These are phyloP conservation scores for Naganishia vaughanmartiniae DNA, from an alignment of 768 basidiomycete species.

Conservation along the genomic window DNA sequence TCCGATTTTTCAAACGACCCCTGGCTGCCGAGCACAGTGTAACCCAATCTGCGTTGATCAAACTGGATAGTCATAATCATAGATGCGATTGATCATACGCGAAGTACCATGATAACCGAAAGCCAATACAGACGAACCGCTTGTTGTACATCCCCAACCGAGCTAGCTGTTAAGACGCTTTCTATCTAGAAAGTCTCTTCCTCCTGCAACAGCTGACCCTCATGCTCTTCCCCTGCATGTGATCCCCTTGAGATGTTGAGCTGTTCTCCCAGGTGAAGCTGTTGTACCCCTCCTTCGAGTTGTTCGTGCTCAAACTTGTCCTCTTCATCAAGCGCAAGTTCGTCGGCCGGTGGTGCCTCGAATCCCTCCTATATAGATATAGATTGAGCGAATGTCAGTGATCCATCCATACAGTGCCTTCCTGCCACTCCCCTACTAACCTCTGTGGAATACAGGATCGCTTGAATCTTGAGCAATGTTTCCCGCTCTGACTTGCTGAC, in stretches of 20 bases:
- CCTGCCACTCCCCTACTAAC: slow-evolving; percentile 55
- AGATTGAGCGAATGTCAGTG: background rate
- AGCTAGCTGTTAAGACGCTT: background rate
- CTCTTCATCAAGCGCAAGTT: slow-evolving; percentile 34
- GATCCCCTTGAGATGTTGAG: slow-evolving; percentile 22
- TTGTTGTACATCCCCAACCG: too few relatives aligned
- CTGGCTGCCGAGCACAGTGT: background rate
- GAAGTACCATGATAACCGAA: background rate
- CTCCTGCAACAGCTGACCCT: slow-evolving; percentile 35
- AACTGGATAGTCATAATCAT: background rate
- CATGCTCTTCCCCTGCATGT: slow-evolving; percentile 25
- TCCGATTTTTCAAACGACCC: background rate
- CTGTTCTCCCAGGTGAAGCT: slow-evolving; percentile 8
- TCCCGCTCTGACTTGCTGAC: slow-evolving; percentile 53
- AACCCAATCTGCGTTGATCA: background rate
- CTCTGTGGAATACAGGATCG: slow-evolving; percentile 92
- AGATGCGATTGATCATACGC: background rate
- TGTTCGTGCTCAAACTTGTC: slow-evolving; percentile 21
- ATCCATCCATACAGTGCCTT: background rate
- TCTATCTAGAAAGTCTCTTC: slow-evolving; percentile 48
- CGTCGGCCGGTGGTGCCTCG: slow-evolving; percentile 65
- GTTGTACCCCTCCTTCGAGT: slow-evolving; percentile 3
- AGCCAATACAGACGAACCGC: slow-evolving; percentile 17
- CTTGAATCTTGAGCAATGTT: slow-evolving; percentile 74
- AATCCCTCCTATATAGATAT: slow-evolving; percentile 72